Evolutionary conservation across 306 rosid species (phyloP).

Genomic region (Inga oerstediana): DNA sequence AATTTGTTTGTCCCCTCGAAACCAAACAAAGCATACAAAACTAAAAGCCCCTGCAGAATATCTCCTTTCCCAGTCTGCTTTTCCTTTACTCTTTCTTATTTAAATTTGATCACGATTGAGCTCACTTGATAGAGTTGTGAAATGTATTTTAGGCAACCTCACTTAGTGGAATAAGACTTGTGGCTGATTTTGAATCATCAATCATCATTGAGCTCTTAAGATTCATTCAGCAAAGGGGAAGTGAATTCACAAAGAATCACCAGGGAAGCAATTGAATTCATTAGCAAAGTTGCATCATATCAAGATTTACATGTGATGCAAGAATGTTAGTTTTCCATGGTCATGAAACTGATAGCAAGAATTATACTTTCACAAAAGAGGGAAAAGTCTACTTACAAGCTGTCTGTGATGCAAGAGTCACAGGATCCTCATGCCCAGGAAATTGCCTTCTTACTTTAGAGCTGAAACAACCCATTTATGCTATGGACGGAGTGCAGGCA

Average conservation of each 20-base stretch:
- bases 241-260: conserved; percentile 16
- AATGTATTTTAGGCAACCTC: neutral
- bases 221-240: conserved; percentile 6
- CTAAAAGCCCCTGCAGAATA: conserved; percentile 11
- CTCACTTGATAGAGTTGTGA: neutral
- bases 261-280: conserved; percentile 18
- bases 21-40: neutral
- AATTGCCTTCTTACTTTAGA: conserved; percentile 62
- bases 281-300: conserved; percentile 4
- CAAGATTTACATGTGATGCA: neutral
- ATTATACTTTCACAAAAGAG: neutral
- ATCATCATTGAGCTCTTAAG: conserved; percentile 9
- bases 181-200: neutral
- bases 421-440: conserved; percentile 86
- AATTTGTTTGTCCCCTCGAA: neutral
- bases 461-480: conserved; percentile 87
- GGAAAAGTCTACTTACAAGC: conserved; percentile 72
- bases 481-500: conserved; percentile 38
- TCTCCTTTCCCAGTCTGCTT: neutral
- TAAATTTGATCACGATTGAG: neutral
- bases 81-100: neutral
- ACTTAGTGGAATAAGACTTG: neutral
- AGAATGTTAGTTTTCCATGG: conserved; percentile 16
- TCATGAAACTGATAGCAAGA: neutral
- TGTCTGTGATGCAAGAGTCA: conserved; percentile 81